Conservation (phyloP, 2,329 filamentous ascomycete genomes). For the Ophiocordyceps camponoti-floridani region DNA sequence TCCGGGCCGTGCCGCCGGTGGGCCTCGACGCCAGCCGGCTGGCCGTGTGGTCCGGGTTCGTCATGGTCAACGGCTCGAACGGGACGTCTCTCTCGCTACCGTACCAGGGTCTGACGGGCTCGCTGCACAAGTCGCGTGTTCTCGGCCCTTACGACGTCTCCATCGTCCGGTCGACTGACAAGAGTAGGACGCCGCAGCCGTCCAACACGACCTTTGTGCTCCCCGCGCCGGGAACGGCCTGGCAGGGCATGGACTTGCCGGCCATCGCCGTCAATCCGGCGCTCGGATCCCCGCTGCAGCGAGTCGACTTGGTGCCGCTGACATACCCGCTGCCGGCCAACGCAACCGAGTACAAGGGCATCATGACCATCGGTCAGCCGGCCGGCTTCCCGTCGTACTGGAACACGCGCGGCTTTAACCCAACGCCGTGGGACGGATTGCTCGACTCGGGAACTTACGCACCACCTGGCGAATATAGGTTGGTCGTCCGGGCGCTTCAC, state of each 20-base stretch:
- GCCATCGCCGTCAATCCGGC: conserved; percentile 20
- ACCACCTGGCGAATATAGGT: conserved; percentile 29
- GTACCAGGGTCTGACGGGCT: conserved; percentile 21
- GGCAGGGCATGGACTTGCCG: conserved; percentile 16
- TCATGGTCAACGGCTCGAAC: conserved; percentile 21
- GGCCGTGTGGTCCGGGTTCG: conserved; percentile 23
- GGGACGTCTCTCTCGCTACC: conserved; percentile 19
- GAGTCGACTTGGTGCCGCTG: conserved; percentile 25
- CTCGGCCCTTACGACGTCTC: conserved; percentile 8
- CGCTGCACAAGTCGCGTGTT: conserved; percentile 12
- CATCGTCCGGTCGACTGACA: conserved; percentile 16
- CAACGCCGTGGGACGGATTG: conserved; percentile 24
- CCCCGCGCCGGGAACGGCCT: conserved; percentile 19
- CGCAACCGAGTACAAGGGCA: conserved; percentile 16
- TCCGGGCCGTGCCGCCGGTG: conserved; percentile 23
- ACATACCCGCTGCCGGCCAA: conserved; percentile 9
- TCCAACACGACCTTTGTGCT: conserved; percentile 22
- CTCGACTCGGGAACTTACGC: conserved; percentile 28
- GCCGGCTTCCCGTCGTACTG: conserved; percentile 20
- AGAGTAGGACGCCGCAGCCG: conserved; percentile 7
- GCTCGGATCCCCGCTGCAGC: conserved; percentile 26
- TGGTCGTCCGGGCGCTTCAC: conserved; percentile 28
- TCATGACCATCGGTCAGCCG: conserved; percentile 24
- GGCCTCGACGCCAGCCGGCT: conserved; percentile 18
- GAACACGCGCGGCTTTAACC: conserved; percentile 8